phyloP scores from a whole-genome alignment of 108 stramenopile species.

The Aureococcus anophagefferens region DNA sequence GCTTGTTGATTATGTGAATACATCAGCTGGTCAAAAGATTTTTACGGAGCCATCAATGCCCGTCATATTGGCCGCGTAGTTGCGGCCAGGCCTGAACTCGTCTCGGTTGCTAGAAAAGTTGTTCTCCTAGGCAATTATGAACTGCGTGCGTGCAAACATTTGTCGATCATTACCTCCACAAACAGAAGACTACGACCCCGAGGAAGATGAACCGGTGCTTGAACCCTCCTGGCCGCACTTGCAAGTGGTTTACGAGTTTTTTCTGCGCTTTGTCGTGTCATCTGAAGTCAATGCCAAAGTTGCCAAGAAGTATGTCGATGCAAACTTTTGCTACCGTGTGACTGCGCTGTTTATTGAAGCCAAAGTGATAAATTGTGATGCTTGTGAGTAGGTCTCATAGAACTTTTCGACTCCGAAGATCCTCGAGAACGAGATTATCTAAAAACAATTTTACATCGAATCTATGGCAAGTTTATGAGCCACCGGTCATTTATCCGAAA shows the following conservation, averaged over 20 bases:
- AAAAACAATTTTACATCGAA: conserved; percentile 96
- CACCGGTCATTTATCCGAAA: conserved; percentile 93
- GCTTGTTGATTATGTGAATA: conserved; percentile 93
- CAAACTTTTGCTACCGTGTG: not conserved
- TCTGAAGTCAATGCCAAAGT: conserved; percentile 94
- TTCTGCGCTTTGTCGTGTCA: conserved; percentile 89
- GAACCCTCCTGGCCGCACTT: conserved; percentile 97
- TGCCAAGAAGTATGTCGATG: conserved; percentile 81
- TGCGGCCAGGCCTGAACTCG: no score
- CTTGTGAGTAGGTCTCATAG: conserved; percentile 88
- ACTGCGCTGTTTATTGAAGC: not conserved
- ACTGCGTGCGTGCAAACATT: conserved; percentile 83
- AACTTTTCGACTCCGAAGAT: conserved; percentile 96
- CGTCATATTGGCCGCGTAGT: conserved; percentile 72
- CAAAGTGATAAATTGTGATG: no score
- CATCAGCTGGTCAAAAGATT: conserved; percentile 93
- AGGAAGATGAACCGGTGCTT: conserved; percentile 96
- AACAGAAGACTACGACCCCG: conserved; percentile 96
- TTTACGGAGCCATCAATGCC: conserved; percentile 90
- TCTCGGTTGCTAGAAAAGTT: no score
- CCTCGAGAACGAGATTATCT: conserved; percentile 97
- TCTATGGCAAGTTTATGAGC: conserved; percentile 99
- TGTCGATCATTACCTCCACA: conserved; percentile 91
- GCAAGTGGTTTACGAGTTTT: conserved; percentile 98
- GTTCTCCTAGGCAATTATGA: conserved; percentile 21